Evolutionary conservation across 78 protist species (phyloP), one percentile per base, ranked within the genome.

Genomic region (Isochrysis galbana): DNA sequence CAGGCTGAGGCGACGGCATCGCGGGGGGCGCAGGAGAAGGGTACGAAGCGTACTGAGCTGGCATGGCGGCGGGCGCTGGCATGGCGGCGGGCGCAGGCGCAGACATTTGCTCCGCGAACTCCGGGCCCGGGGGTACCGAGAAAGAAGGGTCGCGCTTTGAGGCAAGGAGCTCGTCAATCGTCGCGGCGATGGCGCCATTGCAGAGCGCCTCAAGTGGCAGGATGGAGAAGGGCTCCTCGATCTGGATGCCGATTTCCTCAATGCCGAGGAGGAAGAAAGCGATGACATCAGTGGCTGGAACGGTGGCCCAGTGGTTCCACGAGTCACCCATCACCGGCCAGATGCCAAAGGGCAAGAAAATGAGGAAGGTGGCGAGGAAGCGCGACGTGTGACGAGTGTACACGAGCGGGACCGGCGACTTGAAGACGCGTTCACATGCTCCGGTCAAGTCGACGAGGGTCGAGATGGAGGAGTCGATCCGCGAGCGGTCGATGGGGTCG

Each of bases 161-260:
- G 34, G 77, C 80, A 41, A 70, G 11, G 45, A 70, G 29, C 80
- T 70, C 80, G 41, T n/a, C 34, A 36, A n/a, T 26, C 3, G 41
- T 34, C 25, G 80, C 80, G 14, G 34, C 34, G 80, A 70, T 70
- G 42, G 80, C 80, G 22, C 80, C 80, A 21, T n/a, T 70, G 46
- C 84, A 74, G 26, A 74, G 0, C 45, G 44, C 46, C 47, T 78
- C 87, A 4, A 78, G 87, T 14, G 87, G 87, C 4, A 78, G 51
- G 87, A 78, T 78, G 19, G 87, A 78, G 34, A 78, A 78, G 34
- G 87, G 87, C 87, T 78, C 87, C 51, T 78, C 87, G 87, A 78
- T 39, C 87, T 78, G 87, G 51, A 42, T 42, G 32, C 51, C 87
- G 36, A 78, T 0, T 36, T 78, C 87, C 51, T 78, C 87, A 48